Percentiles rank a stretch among this genome's conserved stretches.
Conservation (phyloP, 1,139 yeast species). For the Petasospora rhodanensis region DNA sequence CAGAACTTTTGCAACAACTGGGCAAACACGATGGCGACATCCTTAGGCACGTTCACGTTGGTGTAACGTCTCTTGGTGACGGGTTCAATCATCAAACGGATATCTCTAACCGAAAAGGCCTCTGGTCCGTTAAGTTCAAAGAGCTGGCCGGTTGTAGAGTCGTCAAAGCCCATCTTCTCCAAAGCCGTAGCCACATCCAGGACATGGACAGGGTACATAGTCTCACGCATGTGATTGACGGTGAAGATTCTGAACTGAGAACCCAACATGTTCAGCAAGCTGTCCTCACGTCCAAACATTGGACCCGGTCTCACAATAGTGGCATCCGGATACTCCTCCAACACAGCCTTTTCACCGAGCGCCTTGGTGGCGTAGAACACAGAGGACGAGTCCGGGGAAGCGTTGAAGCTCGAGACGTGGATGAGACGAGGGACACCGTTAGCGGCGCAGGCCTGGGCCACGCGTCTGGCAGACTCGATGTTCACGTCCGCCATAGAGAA, state of each 20-base stretch:
- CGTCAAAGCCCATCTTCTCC: conserved; percentile 78
- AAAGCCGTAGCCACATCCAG: conserved; percentile 75
- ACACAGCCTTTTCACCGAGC: conserved; percentile 67
- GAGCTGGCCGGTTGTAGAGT: conserved; percentile 71
- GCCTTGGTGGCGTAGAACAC: conserved; percentile 79
- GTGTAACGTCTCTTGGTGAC: conserved; percentile 43
- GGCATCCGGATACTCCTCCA: conserved; percentile 64
- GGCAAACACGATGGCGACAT: conserved; percentile 42
- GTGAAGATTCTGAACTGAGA: conserved; percentile 50
- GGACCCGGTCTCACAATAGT: conserved; percentile 87
- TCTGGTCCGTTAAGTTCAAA: conserved; percentile 77
- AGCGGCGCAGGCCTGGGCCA: conserved; percentile 68
- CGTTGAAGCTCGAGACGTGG: conserved; percentile 80
- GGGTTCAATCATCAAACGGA: conserved; percentile 66
- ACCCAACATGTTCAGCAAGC: conserved; percentile 61
- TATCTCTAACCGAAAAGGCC: conserved; percentile 55
- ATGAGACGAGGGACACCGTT: conserved; percentile 72
- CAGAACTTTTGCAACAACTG: conserved; percentile 52
- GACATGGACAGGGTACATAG: conserved; percentile 70
- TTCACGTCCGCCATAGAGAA: conserved; percentile 80
- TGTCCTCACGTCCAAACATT: conserved; percentile 74
- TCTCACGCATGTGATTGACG: conserved; percentile 61
- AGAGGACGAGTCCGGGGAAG: conserved; percentile 63
- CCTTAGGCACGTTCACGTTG: conserved; percentile 50
- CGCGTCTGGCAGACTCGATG: conserved; percentile 73